Base-by-base conservation (phyloP, 805 yeast genomes). In the Yarrowia sp. region DNA sequence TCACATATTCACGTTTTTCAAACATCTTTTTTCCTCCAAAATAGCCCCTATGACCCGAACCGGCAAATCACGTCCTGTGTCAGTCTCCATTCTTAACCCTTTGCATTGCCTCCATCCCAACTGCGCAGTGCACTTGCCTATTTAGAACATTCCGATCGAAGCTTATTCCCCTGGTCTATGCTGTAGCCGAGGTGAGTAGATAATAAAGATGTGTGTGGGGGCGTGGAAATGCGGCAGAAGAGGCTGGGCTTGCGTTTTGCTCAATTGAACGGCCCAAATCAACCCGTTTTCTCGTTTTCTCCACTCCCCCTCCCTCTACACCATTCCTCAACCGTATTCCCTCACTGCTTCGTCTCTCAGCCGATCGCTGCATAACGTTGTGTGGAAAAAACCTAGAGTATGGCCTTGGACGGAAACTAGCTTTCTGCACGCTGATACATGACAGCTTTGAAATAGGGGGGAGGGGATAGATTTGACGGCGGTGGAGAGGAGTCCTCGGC, bases 101-200 rank as follows among this genome's bases (percentile, higher is more conserved):
- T 3, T 30, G 53, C 53, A 49, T 50, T 34, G 55, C 55, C 55
- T 50, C 56, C 58, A 33, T 52, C 58, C 58, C 58, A 52, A 52
- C 58, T 50, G 55, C 58, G 58, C 58, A 52, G 43, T 38, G 58
- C 17, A 13, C 43, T 52, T 52, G 58, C 58, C 58, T 38, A 9
- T 38, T 38, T 38, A 9, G 58, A 36, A 52, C 58, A 52, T 52
- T 52, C 58, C 58, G 43, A 52, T 52, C 58, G 9, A 52, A 52
- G 14, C 19, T 38, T 19, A 52, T n/a, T 17, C 30, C 43, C 30
- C 56, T 14, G 43, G 15, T 9, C 7, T 14, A 20, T 36, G 33
- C 14, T 20, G 43, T 52, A 52, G 34, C 58, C 58, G 58, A 52
- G 58, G 56, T 17, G 42, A 7, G 40, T 13, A 24, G 42, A 17